phyloP scores from a whole-genome alignment of 2,329 filamentous ascomycete genomes.

The Alternaria sp. region DNA sequence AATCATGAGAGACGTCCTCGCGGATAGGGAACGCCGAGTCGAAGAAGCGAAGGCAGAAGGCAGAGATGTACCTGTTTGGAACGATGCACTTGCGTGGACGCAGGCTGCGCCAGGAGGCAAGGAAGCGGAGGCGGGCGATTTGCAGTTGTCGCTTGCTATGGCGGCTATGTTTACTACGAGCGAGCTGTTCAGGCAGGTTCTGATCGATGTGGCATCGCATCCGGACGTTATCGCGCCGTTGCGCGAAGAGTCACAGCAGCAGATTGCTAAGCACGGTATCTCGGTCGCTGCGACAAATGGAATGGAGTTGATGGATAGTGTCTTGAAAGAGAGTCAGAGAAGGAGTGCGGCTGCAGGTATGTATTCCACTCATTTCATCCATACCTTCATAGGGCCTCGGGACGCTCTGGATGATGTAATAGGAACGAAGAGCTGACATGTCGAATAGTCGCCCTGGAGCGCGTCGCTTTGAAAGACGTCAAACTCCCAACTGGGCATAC shows the following conservation, averaged over 20 bases:
- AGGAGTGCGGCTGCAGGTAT: background rate
- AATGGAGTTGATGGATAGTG: conserved; percentile 1
- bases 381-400: background rate
- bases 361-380: background rate
- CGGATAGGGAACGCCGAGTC: background rate
- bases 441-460: background rate
- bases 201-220: background rate
- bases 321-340: background rate
- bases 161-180: background rate
- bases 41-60: background rate
- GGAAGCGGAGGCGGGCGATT: background rate
- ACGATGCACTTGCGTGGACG: background rate
- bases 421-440: background rate
- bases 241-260: background rate
- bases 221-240: background rate
- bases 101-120: background rate
- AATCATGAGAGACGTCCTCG: background rate
- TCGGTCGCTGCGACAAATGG: background rate
- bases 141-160: background rate
- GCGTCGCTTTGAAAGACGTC: background rate
- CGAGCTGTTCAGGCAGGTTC: background rate
- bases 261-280: background rate
- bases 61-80: background rate
- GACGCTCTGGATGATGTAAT: rapidly evolving
- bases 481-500: background rate